A percentile compares a stretch with the other conserved stretches of the same genome.
Conservation (phyloP, 1,284 basidiomycete genomes). For the Porodaedalea pini region DNA sequence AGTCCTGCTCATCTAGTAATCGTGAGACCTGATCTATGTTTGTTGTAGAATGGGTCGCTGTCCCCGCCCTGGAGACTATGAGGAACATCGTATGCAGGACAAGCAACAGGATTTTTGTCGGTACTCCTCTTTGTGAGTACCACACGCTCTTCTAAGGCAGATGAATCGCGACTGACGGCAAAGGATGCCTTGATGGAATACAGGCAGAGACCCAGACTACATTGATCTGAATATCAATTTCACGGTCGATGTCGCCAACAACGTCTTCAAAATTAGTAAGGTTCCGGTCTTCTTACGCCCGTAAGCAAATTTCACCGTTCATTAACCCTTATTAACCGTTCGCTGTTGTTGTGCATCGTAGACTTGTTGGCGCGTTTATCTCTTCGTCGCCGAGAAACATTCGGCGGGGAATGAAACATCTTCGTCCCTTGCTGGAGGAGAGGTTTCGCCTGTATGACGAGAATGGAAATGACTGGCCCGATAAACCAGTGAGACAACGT, state of each 20-base stretch:
- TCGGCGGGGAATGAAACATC: slow-evolving; percentile 27
- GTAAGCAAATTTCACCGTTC: slow-evolving; percentile 4
- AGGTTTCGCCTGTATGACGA: slow-evolving; percentile 31
- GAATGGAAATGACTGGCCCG: slow-evolving; percentile 34
- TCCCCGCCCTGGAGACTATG: slow-evolving; percentile 34
- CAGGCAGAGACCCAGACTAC: slow-evolving; percentile 42
- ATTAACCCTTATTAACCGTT: neutral
- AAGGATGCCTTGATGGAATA: too few relatives aligned
- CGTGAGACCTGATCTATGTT: neutral
- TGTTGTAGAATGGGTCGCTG: slow-evolving; percentile 35
- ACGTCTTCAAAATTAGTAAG: slow-evolving; percentile 27
- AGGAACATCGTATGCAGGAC: slow-evolving; percentile 39
- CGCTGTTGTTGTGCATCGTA: neutral
- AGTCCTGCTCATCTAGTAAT: neutral
- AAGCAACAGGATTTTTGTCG: slow-evolving; percentile 40
- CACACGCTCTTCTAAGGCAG: too few relatives aligned
- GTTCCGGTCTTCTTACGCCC: slow-evolving; percentile 36
- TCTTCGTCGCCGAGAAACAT: slow-evolving; percentile 4
- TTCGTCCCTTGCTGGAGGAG: slow-evolving; percentile 37
- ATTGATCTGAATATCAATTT: slow-evolving; percentile 35
- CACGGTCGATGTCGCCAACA: slow-evolving; percentile 31
- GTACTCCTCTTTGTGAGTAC: slow-evolving; percentile 37
- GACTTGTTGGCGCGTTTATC: slow-evolving; percentile 4
- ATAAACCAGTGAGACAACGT: slow-evolving; percentile 35
- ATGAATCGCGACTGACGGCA: too few relatives aligned